Evolutionary conservation across 768 basidiomycete species (phyloP).

Genomic region (Phlegmacium glaucopus): DNA sequence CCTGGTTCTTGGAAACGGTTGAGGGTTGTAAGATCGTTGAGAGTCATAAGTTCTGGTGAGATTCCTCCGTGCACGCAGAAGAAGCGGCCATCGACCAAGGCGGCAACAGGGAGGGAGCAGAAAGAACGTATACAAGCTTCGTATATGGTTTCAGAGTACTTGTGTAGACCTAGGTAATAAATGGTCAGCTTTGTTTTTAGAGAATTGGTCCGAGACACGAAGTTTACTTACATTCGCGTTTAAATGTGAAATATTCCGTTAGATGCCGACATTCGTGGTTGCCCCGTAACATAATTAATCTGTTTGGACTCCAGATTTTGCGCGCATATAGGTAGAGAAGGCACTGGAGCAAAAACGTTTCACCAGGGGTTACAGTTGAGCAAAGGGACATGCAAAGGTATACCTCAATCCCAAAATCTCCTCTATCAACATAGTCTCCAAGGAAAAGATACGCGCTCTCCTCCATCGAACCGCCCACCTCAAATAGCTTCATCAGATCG

Average conservation of each 20-base stretch:
- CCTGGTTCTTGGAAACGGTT: conserved; percentile 94
- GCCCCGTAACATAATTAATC: conserved; percentile 82
- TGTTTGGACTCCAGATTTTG: conserved; percentile 86
- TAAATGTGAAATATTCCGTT: conserved; percentile 98
- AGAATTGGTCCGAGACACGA: conserved; percentile 2
- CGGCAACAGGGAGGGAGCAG: conserved; percentile 85
- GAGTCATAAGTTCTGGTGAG: conserved; percentile 76
- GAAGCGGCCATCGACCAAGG: conserved; percentile 92
- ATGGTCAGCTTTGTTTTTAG: not conserved
- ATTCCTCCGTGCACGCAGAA: conserved; percentile 98
- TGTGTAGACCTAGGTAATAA: conserved; percentile 69
- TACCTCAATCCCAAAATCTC: conserved; percentile 78
- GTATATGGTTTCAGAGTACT: conserved; percentile 83
- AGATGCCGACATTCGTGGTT: conserved; percentile 98
- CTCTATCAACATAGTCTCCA: conserved; percentile 97
- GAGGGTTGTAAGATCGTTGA: conserved; percentile 64
- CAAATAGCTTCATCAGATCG: conserved; percentile 97
- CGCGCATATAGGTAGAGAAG: conserved; percentile 90
- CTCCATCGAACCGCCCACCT: conserved; percentile 81
- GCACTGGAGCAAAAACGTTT: conserved; percentile 49
- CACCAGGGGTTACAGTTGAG: not conserved
- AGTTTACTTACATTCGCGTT: conserved; percentile 78
- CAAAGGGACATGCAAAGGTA: conserved; percentile 3
- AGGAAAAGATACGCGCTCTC: conserved; percentile 91
- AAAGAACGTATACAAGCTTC: conserved; percentile 92